Evolutionary conservation across 208 protist genomes (phyloP), one percentile per base, ranked within the genome.

Genomic region (Leishmania aethiopica): DNA sequence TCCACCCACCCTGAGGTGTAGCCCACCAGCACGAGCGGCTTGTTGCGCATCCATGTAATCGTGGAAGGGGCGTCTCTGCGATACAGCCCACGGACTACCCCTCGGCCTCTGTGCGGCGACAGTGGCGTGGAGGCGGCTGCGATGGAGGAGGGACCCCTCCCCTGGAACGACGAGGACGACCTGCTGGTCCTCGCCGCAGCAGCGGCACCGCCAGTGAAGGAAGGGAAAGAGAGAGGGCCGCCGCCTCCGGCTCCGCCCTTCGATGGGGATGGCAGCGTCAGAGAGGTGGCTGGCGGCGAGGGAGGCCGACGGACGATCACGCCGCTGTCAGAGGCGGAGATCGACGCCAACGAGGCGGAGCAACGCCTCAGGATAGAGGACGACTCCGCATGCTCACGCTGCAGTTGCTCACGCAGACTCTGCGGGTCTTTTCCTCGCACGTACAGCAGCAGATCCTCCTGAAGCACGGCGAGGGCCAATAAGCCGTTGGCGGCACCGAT

Each of bases 41-140:
- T 88, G 77, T 95, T 88, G 10, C 92, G 90, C 89, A 97, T 92
- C 92, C 94, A 97, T 28, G 93, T 97, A 66, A 97, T 93, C 19
- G 94, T 97, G n/a, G 89, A 89, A 51, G 90, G 91, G 13, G 77
- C 86, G 22, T 79, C 83, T 32, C 49, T 32, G 71, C 78, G 78
- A 42, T 47, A 49, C 40, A 37, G 66, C 25, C 55, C 57, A 64
- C 49, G 40, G 3, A 28, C 28, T 3, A 42, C 45, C 25, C 57
- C 45, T 42, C 25, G 0, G 22, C 66, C 32, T 28, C 40, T 49
- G 37, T 47, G 40, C 42, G 57, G 45, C 57, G 42, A 49, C 57
- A 45, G n/a, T 45, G 75, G 32, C 22, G 49, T 10, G 17, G 32
- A 15, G 11, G 32, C n/a, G 73, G 45, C n/a, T 22, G 35, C n/a